Evolutionary conservation across 2,329 filamentous ascomycete species (phyloP).

Genomic region (Ascochyta viciae-villosae): DNA sequence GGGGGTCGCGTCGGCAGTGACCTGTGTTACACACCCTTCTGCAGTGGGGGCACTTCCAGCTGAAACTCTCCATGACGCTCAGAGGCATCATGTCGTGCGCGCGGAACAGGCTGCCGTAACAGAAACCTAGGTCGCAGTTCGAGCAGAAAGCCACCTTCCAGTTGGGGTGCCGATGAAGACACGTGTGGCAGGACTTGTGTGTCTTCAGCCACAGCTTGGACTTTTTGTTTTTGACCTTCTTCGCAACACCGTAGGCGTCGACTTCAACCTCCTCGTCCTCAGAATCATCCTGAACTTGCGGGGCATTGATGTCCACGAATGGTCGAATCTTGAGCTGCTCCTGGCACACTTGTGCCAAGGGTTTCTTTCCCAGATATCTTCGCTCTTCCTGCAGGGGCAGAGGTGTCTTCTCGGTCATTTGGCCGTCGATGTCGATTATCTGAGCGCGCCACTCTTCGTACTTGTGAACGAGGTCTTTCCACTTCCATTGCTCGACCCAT

Average conservation of each 20-base stretch:
- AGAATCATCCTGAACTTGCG: constrained; percentile 54
- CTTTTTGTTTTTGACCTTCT: constrained; percentile 69
- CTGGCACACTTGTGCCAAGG: constrained; percentile 91
- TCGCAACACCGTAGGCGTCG: constrained; percentile 68
- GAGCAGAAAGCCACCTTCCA: constrained; percentile 88
- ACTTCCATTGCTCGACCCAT: constrained; percentile 94
- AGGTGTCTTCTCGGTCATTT: constrained; percentile 71
- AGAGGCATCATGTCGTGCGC: constrained; percentile 92
- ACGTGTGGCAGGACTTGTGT: constrained; percentile 77
- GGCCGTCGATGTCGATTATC: constrained; percentile 74
- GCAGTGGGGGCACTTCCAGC: constrained; percentile 92
- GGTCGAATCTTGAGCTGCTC: constrained; percentile 81
- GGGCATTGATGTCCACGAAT: constrained; percentile 80
- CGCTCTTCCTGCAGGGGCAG: constrained; percentile 74
- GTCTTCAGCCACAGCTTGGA: constrained; percentile 59
- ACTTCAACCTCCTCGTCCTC: constrained; percentile 63
- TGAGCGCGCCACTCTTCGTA: constrained; percentile 85
- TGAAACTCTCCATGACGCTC: constrained; percentile 76
- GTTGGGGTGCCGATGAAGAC: constrained; percentile 76
- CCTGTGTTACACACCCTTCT: constrained; percentile 86
- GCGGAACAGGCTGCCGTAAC: constrained; percentile 90
- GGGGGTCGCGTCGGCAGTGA: constrained; percentile 71
- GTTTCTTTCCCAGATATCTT: constrained; percentile 73
- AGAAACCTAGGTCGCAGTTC: constrained; percentile 78
- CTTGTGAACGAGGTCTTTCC: constrained; percentile 76